Conservation (phyloP, 768 basidiomycete genomes). For the Lanmaoa rubissima region DNA sequence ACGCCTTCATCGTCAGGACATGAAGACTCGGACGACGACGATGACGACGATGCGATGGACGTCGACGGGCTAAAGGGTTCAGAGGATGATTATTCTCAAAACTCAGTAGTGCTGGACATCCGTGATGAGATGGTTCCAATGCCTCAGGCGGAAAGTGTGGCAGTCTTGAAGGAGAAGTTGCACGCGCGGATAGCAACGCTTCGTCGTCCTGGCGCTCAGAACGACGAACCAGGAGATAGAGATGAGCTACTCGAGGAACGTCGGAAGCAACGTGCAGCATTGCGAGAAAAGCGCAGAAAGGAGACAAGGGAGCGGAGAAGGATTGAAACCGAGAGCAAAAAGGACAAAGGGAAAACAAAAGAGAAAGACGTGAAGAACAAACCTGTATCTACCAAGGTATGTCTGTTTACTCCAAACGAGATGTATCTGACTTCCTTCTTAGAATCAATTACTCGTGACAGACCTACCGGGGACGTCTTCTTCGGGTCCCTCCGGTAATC, state of each 20-base stretch:
- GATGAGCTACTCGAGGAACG: conserved; percentile 85
- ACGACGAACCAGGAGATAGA: conserved; percentile 54
- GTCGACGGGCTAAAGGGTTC: conserved; percentile 33
- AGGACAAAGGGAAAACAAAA: conserved; percentile 50
- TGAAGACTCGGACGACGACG: conserved; percentile 28
- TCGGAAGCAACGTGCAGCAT: conserved; percentile 68
- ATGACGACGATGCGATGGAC: conserved; percentile 21
- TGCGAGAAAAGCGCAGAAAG: conserved; percentile 83
- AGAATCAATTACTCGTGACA: conserved; percentile 75
- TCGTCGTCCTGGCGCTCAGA: conserved; percentile 42
- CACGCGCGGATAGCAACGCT: conserved; percentile 73
- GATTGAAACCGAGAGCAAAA: conserved; percentile 57
- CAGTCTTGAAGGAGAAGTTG: conserved; percentile 65
- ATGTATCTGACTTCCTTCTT: background rate
- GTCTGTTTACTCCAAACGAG: conserved; percentile 6
- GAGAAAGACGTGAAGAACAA: conserved; percentile 41
- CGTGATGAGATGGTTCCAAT: conserved; percentile 54
- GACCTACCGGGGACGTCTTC: conserved; percentile 37
- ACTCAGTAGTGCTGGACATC: background rate
- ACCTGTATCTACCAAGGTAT: conserved; percentile 54
- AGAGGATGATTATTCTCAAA: conserved; percentile 3
- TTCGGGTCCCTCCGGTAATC: conserved; percentile 25
- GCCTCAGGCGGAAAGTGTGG: conserved; percentile 60
- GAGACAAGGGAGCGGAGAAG: conserved; percentile 82
- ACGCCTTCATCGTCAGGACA: conserved; percentile 20